phyloP scores from a whole-genome alignment of 768 basidiomycete genomes.

The Boletus eberwhitei region DNA sequence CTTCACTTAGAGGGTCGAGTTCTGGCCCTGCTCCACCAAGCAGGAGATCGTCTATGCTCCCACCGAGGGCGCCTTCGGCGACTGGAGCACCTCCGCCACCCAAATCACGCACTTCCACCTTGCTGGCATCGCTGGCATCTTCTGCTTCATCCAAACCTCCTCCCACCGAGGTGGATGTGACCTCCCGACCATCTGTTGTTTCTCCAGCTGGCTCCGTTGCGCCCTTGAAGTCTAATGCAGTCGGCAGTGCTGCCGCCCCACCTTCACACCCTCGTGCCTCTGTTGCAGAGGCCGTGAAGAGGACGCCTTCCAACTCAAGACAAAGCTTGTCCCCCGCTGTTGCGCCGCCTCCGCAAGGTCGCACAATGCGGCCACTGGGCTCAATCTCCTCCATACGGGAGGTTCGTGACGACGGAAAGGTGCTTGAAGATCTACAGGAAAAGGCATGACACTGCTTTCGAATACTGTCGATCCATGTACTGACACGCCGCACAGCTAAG shows the following conservation, averaged over 20 bases:
- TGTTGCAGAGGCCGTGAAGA: slow-evolving; percentile 63
- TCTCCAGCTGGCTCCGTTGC: slow-evolving; percentile 54
- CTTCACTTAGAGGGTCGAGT: slow-evolving; percentile 27
- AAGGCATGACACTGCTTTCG: slow-evolving; percentile 42
- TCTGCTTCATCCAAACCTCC: slow-evolving; percentile 20
- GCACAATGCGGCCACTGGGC: slow-evolving; percentile 44
- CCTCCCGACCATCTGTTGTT: slow-evolving; percentile 47
- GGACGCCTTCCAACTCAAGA: slow-evolving; percentile 41
- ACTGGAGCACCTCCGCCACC: slow-evolving; percentile 34
- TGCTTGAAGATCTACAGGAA: slow-evolving; percentile 52
- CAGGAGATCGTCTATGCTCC: slow-evolving; percentile 31
- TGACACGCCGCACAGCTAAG: slow-evolving; percentile 44
- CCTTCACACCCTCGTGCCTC: slow-evolving; percentile 58
- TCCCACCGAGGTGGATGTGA: slow-evolving; percentile 20
- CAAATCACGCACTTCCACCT: slow-evolving; percentile 38
- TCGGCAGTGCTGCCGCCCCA: slow-evolving; percentile 27
- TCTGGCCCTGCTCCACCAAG: slow-evolving; percentile 33
- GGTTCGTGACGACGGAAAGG: slow-evolving; percentile 59
- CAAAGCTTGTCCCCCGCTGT: slow-evolving; percentile 35
- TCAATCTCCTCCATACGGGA: slow-evolving; percentile 76
- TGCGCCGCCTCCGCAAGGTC: slow-evolving; percentile 32
- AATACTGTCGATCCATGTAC: background rate
- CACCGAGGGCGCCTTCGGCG: slow-evolving; percentile 39
- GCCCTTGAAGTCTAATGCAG: slow-evolving; percentile 43
- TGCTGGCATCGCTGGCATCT: slow-evolving; percentile 26